Conservation (phyloP, 768 basidiomycete genomes). For the Hirschioporus abietinus region DNA sequence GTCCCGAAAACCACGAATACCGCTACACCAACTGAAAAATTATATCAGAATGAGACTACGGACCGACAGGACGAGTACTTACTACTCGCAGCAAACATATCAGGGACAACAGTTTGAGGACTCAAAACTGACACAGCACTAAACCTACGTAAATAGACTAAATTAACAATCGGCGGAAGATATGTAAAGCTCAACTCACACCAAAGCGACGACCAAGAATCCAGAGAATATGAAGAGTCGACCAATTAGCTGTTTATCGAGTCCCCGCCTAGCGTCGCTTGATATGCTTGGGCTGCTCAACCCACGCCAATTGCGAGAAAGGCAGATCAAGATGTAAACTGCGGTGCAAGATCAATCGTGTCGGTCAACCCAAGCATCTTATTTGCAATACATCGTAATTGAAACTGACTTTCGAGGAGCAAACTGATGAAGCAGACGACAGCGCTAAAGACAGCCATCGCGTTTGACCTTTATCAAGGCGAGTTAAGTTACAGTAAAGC, state of each 20-base stretch:
- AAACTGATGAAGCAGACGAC: slow-evolving; percentile 17
- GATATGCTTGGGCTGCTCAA: slow-evolving; percentile 12
- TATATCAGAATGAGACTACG: not conserved
- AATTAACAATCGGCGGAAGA: slow-evolving; percentile 2
- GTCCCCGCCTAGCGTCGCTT: slow-evolving; percentile 11
- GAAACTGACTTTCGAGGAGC: slow-evolving; percentile 17
- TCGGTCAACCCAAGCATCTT: not conserved
- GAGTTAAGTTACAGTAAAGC: not conserved
- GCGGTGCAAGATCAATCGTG: not conserved
- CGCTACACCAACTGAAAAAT: slow-evolving; percentile 18
- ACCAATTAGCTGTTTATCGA: slow-evolving; percentile 16
- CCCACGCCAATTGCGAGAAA: slow-evolving; percentile 17
- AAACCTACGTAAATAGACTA: slow-evolving; percentile 10
- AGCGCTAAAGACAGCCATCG: slow-evolving; percentile 18
- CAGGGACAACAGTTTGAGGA: slow-evolving; percentile 15
- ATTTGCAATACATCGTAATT: not conserved
- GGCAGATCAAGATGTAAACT: slow-evolving; percentile 16
- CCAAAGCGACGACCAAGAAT: slow-evolving; percentile 17
- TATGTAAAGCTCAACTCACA: slow-evolving; percentile 14
- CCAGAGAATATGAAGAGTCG: slow-evolving; percentile 20
- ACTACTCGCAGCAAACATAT: slow-evolving; percentile 24
- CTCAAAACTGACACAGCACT: slow-evolving; percentile 12
- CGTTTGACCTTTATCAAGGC: slow-evolving; percentile 1
- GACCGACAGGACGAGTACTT: not conserved
- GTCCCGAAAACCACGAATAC: slow-evolving; percentile 22